Evolutionary conservation across 768 basidiomycete genomes (phyloP).

Genomic region (Candolleomyces aberdarensis): DNA sequence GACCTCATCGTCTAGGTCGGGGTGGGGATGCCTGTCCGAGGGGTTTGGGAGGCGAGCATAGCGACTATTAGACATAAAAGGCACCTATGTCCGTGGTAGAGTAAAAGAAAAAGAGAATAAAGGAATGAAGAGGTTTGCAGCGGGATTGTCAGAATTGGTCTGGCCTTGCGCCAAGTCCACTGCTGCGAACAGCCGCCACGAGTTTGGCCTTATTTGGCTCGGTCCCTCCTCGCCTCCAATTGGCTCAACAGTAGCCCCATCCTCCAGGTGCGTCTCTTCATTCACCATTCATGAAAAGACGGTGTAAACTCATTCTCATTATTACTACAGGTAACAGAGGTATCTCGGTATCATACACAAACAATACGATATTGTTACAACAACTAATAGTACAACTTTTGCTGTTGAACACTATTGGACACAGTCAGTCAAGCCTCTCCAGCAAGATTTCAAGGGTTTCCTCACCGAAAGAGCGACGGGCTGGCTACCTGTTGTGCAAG

Average conservation of each 20-base stretch:
- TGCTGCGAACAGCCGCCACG: neutral
- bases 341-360: too few species aligned
- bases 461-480: neutral
- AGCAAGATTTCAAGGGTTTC: too few species aligned
- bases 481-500: slow-evolving; percentile 19
- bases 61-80: slow-evolving; percentile 44
- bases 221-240: neutral
- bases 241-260: neutral
- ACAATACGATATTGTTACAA: too few species aligned
- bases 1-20: slow-evolving; percentile 56
- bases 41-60: slow-evolving; percentile 70
- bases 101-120: neutral
- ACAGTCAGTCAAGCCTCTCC: too few species aligned
- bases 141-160: neutral
- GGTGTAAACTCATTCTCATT: too few species aligned
- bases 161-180: neutral
- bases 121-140: neutral
- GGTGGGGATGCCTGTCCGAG: slow-evolving; percentile 40
- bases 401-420: too few species aligned
- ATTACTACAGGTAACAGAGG: too few species aligned
- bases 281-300: neutral
- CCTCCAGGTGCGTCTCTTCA: neutral
- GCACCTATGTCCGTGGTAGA: neutral
- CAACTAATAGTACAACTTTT: too few species aligned
- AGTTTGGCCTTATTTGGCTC: neutral